Base-by-base conservation (phyloP, 768 basidiomycete genomes). In the Pulveroboletus sp. region DNA sequence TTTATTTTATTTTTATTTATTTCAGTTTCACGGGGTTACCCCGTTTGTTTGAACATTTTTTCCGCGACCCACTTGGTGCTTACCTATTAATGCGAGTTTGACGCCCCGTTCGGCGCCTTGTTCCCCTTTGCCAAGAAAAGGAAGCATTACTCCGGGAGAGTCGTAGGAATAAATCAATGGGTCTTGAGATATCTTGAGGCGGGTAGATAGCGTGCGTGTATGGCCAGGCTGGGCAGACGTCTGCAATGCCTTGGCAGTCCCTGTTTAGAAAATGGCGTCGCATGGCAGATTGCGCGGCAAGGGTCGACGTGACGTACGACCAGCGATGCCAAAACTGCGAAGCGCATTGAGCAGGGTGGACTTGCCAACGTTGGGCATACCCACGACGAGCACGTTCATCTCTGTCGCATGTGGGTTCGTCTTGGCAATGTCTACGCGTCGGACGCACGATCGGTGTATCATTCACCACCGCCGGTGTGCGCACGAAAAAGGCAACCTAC, bases 351-450 rank as follows among this genome's bases (percentile, higher is more conserved):
- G 73, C 43, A 98, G 69, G 3, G 91, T 94, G 13, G 94, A 97
- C 71, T 99, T 98, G 35, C 95, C 95, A 40, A 97, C 93, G 66
- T 98, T 98, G 16, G 97, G 97, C 95, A 99, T 98, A 20, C 97
- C 97, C 50, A 97, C 85, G 20, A 98, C 92, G 3, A 97, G 77
- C 7, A 97, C 86, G 59, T 94, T 93, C 56, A 91, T 71, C 64
- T 88, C 88, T 58, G 83, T 80, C 40, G 81, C 77, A 53, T 89
- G 79, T 43, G 81, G 81, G 63, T 84, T 78, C 35, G 75, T 73
- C 59, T 80, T 81, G 27, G 88, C 86, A 57, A 90, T 77, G 58
- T 80, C 88, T 91, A 41, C 14, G 52, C 25, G 3, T 14, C 21
- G 12, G 29, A 38, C 32, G 8, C n/a, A n/a, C 27, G 8, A 27